A percentile compares a stretch with the other conserved stretches of the same genome.
Conservation (phyloP, 2,329 filamentous ascomycete species). For the Fusarium sp. region DNA sequence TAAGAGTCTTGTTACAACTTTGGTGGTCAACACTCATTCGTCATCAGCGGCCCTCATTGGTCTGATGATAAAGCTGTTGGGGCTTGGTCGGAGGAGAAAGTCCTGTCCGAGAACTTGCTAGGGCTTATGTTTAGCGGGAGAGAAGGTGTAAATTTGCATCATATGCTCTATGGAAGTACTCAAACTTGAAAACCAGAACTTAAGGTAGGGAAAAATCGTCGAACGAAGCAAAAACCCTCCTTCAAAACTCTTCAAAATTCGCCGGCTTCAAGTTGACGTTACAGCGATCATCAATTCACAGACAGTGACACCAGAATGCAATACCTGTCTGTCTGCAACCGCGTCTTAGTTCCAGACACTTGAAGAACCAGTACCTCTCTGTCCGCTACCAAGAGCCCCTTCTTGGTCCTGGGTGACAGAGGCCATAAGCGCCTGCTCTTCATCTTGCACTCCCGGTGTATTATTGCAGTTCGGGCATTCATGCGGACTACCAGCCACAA, state of each 20-base stretch:
- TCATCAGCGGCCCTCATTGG: too few species aligned
- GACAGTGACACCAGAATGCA: accelerated
- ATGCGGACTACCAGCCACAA: background rate
- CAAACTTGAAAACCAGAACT: background rate
- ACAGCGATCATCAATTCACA: accelerated
- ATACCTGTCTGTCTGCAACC: accelerated
- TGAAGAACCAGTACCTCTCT: background rate
- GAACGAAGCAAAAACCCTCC: background rate
- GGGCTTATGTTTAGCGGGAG: too few species aligned
- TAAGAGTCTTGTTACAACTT: too few species aligned
- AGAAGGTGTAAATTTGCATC: background rate
- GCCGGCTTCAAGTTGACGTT: accelerated
- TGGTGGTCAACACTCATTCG: too few species aligned
- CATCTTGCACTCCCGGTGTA: background rate
- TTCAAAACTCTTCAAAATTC: background rate
- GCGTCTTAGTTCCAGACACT: background rate
- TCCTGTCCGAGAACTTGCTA: too few species aligned
- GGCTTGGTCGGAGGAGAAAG: too few species aligned
- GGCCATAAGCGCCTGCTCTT: background rate
- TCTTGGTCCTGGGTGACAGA: background rate
- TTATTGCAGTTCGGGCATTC: background rate
- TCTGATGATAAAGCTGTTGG: too few species aligned
- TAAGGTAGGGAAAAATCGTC: background rate
- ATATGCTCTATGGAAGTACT: too few species aligned
- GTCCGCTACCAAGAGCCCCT: background rate